Conservation (phyloP, 2,329 filamentous ascomycete genomes). For the Claviceps africana region DNA sequence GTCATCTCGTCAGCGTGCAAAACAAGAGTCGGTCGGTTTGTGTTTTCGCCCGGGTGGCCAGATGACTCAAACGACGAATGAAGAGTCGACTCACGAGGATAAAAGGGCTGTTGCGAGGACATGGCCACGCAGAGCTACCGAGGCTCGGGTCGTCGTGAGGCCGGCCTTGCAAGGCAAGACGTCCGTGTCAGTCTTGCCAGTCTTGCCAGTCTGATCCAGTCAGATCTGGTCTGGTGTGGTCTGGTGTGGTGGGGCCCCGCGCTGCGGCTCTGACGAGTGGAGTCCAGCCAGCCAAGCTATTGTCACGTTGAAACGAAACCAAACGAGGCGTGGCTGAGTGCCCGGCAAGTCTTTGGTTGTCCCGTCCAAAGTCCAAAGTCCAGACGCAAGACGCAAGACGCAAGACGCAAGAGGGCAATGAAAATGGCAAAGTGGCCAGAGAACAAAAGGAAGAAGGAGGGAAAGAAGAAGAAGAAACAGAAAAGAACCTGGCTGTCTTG, state of each 20-base stretch:
- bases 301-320: neutral
- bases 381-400: too few relatives aligned
- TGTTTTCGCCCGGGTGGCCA: too few relatives aligned
- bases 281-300: neutral
- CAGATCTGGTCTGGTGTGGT: neutral
- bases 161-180: too few relatives aligned
- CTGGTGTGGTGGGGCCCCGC: neutral
- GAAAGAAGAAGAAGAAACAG: too few relatives aligned
- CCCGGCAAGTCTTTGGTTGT: neutral
- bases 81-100: slow-evolving; percentile 28
- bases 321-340: neutral
- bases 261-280: too few relatives aligned
- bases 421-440: too few relatives aligned
- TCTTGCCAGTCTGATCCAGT: too few relatives aligned
- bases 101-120: slow-evolving; percentile 29
- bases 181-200: neutral
- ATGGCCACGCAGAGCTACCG: slow-evolving; percentile 14
- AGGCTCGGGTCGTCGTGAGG: too few relatives aligned
- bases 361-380: neutral
- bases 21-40: too few relatives aligned
- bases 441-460: too few relatives aligned
- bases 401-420: too few relatives aligned
- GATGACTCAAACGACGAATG: neutral
- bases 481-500: too few relatives aligned
- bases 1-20: neutral